Conservation (phyloP, 768 basidiomycete species). For the Tulasnella sp. region DNA sequence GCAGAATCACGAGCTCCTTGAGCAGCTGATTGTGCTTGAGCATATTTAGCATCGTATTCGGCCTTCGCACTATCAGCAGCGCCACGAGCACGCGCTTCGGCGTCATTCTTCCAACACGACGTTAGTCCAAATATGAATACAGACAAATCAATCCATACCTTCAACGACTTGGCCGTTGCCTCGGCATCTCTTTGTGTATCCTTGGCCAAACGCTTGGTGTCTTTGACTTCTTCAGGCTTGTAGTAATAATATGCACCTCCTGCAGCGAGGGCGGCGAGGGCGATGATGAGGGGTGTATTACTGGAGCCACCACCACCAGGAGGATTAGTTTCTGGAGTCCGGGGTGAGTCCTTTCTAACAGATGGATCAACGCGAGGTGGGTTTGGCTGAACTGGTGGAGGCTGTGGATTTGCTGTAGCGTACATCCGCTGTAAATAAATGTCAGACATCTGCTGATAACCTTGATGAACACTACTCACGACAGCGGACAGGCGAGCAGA, state of each 20-base stretch:
- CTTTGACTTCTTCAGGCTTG: not conserved
- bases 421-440: not conserved
- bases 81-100: not conserved
- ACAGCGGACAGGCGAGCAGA: not conserved
- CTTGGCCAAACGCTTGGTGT: not conserved
- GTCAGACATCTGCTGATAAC: not conserved
- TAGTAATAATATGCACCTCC: conserved; percentile 9
- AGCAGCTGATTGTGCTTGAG: not conserved
- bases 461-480: not conserved
- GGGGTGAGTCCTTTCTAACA: not conserved
- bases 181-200: not conserved
- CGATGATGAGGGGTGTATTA: conserved; percentile 4
- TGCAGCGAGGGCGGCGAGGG: not conserved
- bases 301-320: not conserved
- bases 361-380: not conserved
- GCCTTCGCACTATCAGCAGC: not conserved
- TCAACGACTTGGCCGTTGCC: not conserved
- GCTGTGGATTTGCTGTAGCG: conserved; percentile 3
- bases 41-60: not conserved
- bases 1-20: not conserved
- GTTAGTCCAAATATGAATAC: not conserved
- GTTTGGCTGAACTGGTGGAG: not conserved
- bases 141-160: not conserved
- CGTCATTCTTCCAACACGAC: not conserved
- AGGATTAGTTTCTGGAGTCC: too few species aligned